Evolutionary conservation across 176 grass and related monocot species (phyloP), one percentile per base, ranked within the genome.

Genomic region (Cenchrus fungigraminus): DNA sequence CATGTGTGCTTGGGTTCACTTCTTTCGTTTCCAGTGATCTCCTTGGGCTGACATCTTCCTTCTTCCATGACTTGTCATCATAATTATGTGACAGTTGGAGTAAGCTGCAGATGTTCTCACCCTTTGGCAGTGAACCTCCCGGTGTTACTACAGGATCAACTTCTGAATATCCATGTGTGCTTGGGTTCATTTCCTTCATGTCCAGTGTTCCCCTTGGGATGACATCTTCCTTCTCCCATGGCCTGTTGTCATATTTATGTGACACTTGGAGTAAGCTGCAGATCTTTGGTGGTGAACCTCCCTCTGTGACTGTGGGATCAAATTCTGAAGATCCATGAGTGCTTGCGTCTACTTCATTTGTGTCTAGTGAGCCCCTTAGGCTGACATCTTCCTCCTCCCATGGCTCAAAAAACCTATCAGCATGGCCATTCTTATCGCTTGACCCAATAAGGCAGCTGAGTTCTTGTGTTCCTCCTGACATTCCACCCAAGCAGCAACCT

Each of bases 381-480:
- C 45, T 46, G 45, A 46, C 45, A 46, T 46, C 45, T 46, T 46
- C 45, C 45, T 46, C 8, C 8, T 65, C 0, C 40, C 47, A 17
- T 51, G 61, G n/a, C 6, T 58, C 49, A 0, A 4, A 6, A n/a
- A 47, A 55, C 22, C 75, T 25, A 1, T 44, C 10, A 22, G 22
- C 68, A 49, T 58, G 60, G 14, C 17, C 74, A 84, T 58, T 67
- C 78, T 75, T 22, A 12, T 7, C 8, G 17, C 12, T 8, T 84
- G 81, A 84, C 55, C 17, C 40, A 22, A 10, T 8, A 73, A 65
- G 34, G 40, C 37, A 79, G 17, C 34, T 84, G 9, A 65, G 40
- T 29, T 51, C 31, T 64, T 51, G 66, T 58, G 74, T 74, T 79
- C 31, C 50, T 65, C 6, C 42, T 74, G 74, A 83, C 17, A 15